Evolutionary conservation across 257 asterid genomes (phyloP), one percentile per base, ranked within the genome.

Genomic region (Penstemon eatonii): DNA sequence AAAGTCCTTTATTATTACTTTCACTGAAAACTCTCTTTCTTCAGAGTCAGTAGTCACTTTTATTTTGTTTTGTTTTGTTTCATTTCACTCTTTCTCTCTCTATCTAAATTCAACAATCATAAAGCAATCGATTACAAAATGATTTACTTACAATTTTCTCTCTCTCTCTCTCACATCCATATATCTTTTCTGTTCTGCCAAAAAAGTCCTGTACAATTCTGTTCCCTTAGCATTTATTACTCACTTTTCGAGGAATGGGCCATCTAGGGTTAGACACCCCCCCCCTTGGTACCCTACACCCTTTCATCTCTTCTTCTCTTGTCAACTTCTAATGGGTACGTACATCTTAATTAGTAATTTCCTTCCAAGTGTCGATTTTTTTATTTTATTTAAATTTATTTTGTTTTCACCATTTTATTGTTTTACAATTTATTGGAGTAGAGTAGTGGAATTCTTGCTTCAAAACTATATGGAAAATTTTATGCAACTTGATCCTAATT

Each of bases 81-180:
- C n/a, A n/a, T n/a, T n/a, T n/a, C 6, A 11, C 11, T 39, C 33
- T 25, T 25, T 25, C 33, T 25, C 33, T 25, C 33, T 25, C 33
- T 25, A 25, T 25, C 33, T 25, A 25, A 25, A 25, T 63, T 66
- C 41, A 73, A 74, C 93, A 86, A 86, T 86, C 86, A 86, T 86
- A 86, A 90, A 86, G 97, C 96, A 87, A 86, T 90, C 89, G 96
- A 90, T 87, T 90, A 81, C 96, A 87, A 86, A 90, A 90, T 88
- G 81, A 90, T 90, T 87, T 76, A 82, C 76, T 77, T 19, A 37
- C 61, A 25, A 25, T 25, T 25, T 25, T n/a, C n/a, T n/a, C n/a
- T n/a, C 33, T 25, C 33, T 51, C 69, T 52, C 88, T 75, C 85
- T 83, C 89, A 82, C 87, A 75, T 90, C 83, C 85, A 77, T 25